Base-by-base conservation (phyloP, 2,329 filamentous ascomycete species). In the Penicillium sp. region DNA sequence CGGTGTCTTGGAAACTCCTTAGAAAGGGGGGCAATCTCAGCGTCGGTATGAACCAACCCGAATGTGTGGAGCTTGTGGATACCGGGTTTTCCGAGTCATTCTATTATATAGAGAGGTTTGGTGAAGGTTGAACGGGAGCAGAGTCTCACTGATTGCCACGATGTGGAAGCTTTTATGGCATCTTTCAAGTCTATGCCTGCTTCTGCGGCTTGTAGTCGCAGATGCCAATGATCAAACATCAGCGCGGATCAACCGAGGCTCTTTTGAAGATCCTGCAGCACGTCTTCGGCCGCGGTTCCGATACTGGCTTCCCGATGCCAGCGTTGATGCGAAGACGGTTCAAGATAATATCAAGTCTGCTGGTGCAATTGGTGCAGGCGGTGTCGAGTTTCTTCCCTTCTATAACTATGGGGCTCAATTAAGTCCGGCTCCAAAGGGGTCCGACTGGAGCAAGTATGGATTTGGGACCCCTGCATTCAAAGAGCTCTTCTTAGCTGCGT, bases 271-370 rank as follows among this genome's bases (percentile, higher is more conserved):
- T n/a, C 70, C 70, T 8, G 63, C 68, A 0, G 50, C 57, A 12
- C 47, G 60, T 15, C 58, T 67, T 1, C 64, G 69, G 7, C 68
- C 69, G 21, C 58, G 65, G 3, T 70, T 70, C 31, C 65, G 71
- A 43, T 75, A 74, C 59, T 75, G 74, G 73, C 60, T 74, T 2
- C 69, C 69, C 7, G 72, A 74, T 60, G 69, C 72, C 4, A 66
- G 64, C 2, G 68, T 73, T 6, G 60, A 71, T 47, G 43, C 60
- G 2, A 43, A 38, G 4, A 55, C 57, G 3, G 58, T 74, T 0
- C 59, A 60, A n/a, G 52, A 59, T 5, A 70, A 76, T 50, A 65
- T 76, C 24, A 56, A 57, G 9, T 57, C 62, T 9, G 65, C 65
- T 10, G 68, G 63, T 8, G 46, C 53, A 1, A 56, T 70, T 28